Evolutionary conservation across 345 rosid species (phyloP), one percentile per base, ranked within the genome.

Genomic region (Salix suchowensis): DNA sequence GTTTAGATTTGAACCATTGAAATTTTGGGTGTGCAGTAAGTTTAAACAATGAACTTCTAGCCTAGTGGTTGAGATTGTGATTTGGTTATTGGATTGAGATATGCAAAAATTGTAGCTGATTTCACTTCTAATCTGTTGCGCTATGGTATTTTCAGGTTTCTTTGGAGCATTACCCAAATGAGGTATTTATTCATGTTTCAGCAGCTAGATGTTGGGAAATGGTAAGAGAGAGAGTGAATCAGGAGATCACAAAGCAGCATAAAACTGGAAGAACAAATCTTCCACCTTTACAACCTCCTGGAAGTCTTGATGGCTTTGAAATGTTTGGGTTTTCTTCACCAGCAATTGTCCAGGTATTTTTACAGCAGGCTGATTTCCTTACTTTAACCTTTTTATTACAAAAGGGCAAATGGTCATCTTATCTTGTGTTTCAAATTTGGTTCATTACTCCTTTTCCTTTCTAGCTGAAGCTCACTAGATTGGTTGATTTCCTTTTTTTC

Each of bases 321-420:
- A 89, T 96, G 97, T 96, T 92, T 72, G 99, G 98, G 70, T 96
- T 92, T 81, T 86, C 95, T 58, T 92, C 99, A 61, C 98, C 98
- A 34, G 89, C 93, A 76, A 89, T 96, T 54, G 90, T 96, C 68
- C 98, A 94, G 97, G 99, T 96, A 87, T 74, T 46, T 72, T 70
- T 68, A 6, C 60, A 74, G 24, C 46, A 36, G 14, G 67, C 55
- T 74, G 50, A 39, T 23, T 30, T 24, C 19, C 54, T 12, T 30
- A 14, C 2, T 46, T 16, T 23, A 4, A 1, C 6, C 21, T 24
- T 62, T 30, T 1, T n/a, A n/a, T 58, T n/a, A 58, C 11, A 9
- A 11, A 1, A n/a, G 11, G 28, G 26, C 4, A 21, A 23, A 30
- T 44, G 14, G 21, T 73, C 28, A 30, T 40, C 77, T 28, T 72